phyloP scores from a whole-genome alignment of 768 basidiomycete genomes.

The Phlebiopsis flavidoalba region DNA sequence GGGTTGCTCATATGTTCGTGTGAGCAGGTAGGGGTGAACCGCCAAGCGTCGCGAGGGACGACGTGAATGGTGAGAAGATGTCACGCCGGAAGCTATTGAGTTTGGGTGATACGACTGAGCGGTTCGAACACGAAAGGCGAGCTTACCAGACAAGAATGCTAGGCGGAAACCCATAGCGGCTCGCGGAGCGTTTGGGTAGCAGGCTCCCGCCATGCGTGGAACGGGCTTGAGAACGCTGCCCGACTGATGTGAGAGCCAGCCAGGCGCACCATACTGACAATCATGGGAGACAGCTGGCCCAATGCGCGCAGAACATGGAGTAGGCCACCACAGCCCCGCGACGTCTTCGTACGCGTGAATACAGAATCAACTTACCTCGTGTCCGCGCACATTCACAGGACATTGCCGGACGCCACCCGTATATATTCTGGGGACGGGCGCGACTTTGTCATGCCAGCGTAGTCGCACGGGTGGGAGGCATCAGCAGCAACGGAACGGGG shows the following conservation, averaged over 20 bases:
- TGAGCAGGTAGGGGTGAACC: background rate
- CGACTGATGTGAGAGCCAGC: background rate
- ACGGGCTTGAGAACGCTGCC: background rate
- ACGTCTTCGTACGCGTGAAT: background rate
- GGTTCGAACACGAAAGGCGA: background rate
- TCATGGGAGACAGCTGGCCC: no score
- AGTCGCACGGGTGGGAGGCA: background rate
- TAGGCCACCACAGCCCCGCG: background rate
- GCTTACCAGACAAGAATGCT: background rate
- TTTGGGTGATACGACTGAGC: background rate
- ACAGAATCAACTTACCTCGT: conserved; percentile 7
- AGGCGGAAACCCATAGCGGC: no score
- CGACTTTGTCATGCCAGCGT: background rate
- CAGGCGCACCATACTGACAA: conserved; percentile 3
- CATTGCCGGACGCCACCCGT: conserved; percentile 4
- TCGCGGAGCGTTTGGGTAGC: background rate
- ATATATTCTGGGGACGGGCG: conserved; percentile 1
- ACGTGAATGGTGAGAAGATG: background rate
- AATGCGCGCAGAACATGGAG: background rate
- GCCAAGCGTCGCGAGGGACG: background rate
- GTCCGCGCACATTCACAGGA: conserved; percentile 1
- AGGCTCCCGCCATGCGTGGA: background rate
- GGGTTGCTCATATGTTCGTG: background rate
- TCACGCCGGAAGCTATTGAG: background rate
- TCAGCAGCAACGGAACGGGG: background rate